Conservation (phyloP, 768 basidiomycete species). For the Vishniacozyma victoriae region DNA sequence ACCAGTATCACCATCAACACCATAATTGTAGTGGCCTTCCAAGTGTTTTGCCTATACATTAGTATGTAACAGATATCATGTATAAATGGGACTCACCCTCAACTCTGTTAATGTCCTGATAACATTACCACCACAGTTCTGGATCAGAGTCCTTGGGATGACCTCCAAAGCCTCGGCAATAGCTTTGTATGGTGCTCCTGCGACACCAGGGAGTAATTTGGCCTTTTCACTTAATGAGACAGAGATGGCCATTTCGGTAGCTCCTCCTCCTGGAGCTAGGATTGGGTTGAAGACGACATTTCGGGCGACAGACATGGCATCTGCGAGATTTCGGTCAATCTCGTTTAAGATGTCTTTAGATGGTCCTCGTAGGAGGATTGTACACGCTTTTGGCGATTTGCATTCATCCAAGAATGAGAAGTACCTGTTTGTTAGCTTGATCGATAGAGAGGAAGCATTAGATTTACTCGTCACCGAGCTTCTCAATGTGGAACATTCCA, state of each 20-base stretch:
- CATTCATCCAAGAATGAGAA: conserved; percentile 97
- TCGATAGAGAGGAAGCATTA: background rate
- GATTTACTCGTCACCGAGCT: conserved; percentile 85
- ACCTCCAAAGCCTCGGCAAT: conserved; percentile 97
- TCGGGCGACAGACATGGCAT: conserved; percentile 94
- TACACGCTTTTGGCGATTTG: conserved; percentile 86
- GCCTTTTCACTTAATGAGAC: conserved; percentile 70
- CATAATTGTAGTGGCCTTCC: conserved; percentile 82
- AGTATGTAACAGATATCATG: background rate
- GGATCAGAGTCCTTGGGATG: conserved; percentile 87
- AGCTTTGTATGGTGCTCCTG: conserved; percentile 83
- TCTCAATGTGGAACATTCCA: conserved; percentile 93
- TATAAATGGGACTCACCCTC: conserved; percentile 56
- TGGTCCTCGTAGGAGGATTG: conserved; percentile 92
- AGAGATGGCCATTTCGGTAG: conserved; percentile 95
- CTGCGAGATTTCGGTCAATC: conserved; percentile 93
- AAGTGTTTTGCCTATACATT: conserved; percentile 80
- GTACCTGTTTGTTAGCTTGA: conserved; percentile 56
- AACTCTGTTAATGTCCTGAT: conserved; percentile 89
- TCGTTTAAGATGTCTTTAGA: conserved; percentile 98
- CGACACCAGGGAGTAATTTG: conserved; percentile 73
- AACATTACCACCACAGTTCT: conserved; percentile 92
- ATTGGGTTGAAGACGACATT: conserved; percentile 94
- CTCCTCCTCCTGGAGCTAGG: conserved; percentile 92
- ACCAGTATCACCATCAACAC: conserved; percentile 91